Conservation (phyloP, 495 filamentous ascomycete species). For the Penicillium mononematosum region DNA sequence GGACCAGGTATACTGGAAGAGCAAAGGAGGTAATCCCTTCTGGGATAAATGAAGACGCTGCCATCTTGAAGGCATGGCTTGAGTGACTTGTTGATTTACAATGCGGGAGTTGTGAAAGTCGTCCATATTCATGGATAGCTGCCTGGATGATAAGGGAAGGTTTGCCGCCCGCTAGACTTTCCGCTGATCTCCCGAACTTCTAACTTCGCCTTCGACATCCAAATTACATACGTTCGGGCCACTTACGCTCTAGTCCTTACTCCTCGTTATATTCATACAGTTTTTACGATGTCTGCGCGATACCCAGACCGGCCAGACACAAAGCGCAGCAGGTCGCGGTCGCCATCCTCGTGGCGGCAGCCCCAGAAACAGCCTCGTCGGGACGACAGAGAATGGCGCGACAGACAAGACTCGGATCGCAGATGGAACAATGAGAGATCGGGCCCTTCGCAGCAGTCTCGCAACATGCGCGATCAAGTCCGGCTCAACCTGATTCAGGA, state of each 20-base stretch:
- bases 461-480: constrained; percentile 49
- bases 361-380: constrained; percentile 37
- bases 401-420: constrained; percentile 24
- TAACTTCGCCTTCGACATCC: constrained; percentile 14
- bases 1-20: constrained; percentile 53
- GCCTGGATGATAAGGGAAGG: constrained; percentile 23
- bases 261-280: neutral
- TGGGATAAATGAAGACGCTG: constrained; percentile 29
- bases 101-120: neutral
- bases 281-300: constrained; percentile 34
- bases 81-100: neutral
- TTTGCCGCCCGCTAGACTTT: constrained; percentile 35
- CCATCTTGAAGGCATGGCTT: constrained; percentile 43
- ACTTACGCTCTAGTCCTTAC: constrained; percentile 2
- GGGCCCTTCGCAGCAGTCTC: constrained; percentile 28
- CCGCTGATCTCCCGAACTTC: constrained; percentile 27
- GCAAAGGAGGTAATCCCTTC: constrained; percentile 45
- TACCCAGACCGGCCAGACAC: constrained; percentile 32
- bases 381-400: constrained; percentile 34
- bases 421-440: constrained; percentile 24
- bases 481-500: constrained; percentile 62
- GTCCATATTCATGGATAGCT: constrained; percentile 10
- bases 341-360: constrained; percentile 43
- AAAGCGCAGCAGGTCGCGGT: constrained; percentile 45
- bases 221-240: constrained; percentile 4